Base-by-base conservation (phyloP, 345 rosid species). In the Eucalyptus coolabah region DNA sequence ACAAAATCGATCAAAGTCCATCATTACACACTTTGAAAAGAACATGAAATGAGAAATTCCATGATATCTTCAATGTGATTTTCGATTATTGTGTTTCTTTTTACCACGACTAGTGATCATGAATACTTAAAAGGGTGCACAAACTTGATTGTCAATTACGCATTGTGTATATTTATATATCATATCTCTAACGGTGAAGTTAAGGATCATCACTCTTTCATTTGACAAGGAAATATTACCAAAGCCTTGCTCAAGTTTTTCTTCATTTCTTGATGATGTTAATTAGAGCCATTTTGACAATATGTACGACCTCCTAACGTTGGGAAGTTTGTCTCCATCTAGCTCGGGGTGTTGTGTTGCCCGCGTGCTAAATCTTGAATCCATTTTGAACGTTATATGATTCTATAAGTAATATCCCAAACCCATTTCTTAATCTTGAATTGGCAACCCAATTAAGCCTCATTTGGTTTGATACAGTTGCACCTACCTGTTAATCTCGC, bases 381-480 rank as follows among this genome's bases (percentile, higher is more conserved):
- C 45, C 14, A 77, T 37, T 13, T 37, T 11, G 1, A 19, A 37
- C 2, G 28, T 1, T 2, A 3, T 37, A 40, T 21, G 28, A 37
- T 11, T 77, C 4, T 11, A 5, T 21, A 37, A 23, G 28, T 11
- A 40, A 12, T 40, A 77, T 21, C 16, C 3, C 16, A 11, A 40
- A 77, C 16, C 16, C 44, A 40, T 5, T 34, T 69, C 6, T 34
- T 34, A 69, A 34, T 34, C 81, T 0, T 18, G 4, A 9, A 34
- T 0, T 16, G 9, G 1, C 9, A 21, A 21, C 16, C 16, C 15
- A 12, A 21, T 77, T 21, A 37, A 21, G 5, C 30, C 47, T 12
- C 5, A 3, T 37, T 3, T 56, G 1, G 1, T 72, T 21, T 21
- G 26, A 72, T 21, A 6, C 28, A 26, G 3, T 6, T 0, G 1